Evolutionary conservation across 768 basidiomycete species (phyloP), one percentile per base, ranked within the genome.

Genomic region (Suillus subluteus): DNA sequence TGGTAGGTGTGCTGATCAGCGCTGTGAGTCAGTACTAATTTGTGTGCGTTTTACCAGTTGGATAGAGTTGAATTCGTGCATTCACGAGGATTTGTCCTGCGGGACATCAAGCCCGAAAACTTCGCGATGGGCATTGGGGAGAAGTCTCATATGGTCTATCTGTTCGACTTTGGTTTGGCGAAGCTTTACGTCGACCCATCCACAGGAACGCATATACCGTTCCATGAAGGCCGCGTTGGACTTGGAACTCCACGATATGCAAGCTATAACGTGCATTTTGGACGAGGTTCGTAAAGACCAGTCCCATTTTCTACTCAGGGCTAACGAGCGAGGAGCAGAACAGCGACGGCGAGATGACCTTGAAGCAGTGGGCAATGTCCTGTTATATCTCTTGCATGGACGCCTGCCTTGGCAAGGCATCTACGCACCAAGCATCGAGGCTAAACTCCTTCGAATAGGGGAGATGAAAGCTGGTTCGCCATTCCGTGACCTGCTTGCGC

Each of bases 41-140:
- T 30, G 1, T 16, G 15, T 54, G 12, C 23, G 6, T 16, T 23
- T 38, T 18, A 13, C 16, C 55, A 76, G 73, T 38, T 75, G 12
- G 32, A 64, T 6, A 38, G 62, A 8, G 35, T 75, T 5, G 66
- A 75, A 62, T 58, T 41, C 4, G 50, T 70, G 1, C 73, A 75
- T 62, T 68, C 69, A 9, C 61, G 69, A 8, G 69, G 71, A 3
- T 9, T 73, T 15, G 52, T 75, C 15, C 18, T 32, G 21, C 66
- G 74, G n/a, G 73, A 75, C 58, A 37, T 75, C 43, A 75, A 74
- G 54, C 74, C 74, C 4, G 65, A 70, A 32, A 74, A 72, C 58
- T 69, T 72, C 12, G 62, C 69, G 2, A 66, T 73, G 54, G 74
- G 73, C 12, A 2, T 16, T 6, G 48, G 50, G 15, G 32, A 48